Evolutionary conservation across 768 basidiomycete species (phyloP), one percentile per base, ranked within the genome.

Genomic region (Dentipellis sp.): DNA sequence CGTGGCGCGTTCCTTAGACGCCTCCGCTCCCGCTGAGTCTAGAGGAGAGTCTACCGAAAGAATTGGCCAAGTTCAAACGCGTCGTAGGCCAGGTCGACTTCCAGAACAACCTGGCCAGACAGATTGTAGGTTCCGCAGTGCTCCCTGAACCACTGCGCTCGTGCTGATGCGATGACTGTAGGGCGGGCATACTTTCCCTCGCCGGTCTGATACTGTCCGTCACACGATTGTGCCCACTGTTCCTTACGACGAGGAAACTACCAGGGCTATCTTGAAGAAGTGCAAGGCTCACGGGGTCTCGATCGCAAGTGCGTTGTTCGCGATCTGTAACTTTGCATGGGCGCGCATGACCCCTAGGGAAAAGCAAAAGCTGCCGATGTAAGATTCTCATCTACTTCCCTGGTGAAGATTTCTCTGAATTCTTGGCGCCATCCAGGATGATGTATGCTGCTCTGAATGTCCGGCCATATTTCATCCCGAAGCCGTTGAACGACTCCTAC

Each of bases 371-470:
- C 64, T 79, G 52, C 83, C 83, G 5, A 78, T 72, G 83, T 82
- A 67, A 63, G 75, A 63, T 54, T 42, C 29, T 29, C 29, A 6
- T 3, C 29, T 29, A 6, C 29, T 29, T 29, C 29, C 29, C 6
- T 6, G 29, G 29, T 6, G 29, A 29, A 29, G 29, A 29, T 29
- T 6, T 3, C 6, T 29, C 29, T 29, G 29, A 29, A 29, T 45
- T 7, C 42, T 53, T 61, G 0, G 35, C 37, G 9, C 42, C 48
- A 3, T 36, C 17, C 56, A 84, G 82, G 55, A 80, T 92, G 82
- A 84, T 93, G 80, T 94, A 94, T 67, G 88, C 88, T 8, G 89
- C 91, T 11, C 73, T 91, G 50, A 93, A 92, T 68, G 71, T 91
- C 39, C 80, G 91, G 3, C 82, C 85, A 4, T 77, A 80, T 64